phyloP scores from a whole-genome alignment of 345 rosid genomes.

The Euphorbia peplus region DNA sequence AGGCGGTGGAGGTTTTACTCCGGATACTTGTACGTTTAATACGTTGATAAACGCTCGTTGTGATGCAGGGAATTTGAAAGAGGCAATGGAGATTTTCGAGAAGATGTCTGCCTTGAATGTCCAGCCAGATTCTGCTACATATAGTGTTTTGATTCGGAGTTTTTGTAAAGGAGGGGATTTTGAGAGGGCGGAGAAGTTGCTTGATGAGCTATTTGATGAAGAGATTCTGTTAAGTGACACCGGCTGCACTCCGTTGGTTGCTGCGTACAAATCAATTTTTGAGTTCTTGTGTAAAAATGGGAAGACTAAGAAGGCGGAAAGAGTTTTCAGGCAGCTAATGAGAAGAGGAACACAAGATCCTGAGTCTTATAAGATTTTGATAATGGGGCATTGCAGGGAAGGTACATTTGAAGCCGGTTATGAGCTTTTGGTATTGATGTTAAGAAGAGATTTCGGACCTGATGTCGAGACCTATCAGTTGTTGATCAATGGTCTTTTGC shows the following conservation, averaged over 20 bases:
- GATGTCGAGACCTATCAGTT: slow-evolving; percentile 53
- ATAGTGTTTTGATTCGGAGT: slow-evolving; percentile 62
- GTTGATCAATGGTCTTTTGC: slow-evolving; percentile 57
- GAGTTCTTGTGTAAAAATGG: slow-evolving; percentile 67
- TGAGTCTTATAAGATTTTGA: slow-evolving; percentile 42
- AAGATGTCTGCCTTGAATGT: slow-evolving; percentile 48
- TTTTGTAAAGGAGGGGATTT: slow-evolving; percentile 56
- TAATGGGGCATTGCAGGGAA: slow-evolving; percentile 73
- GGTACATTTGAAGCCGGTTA: slow-evolving; percentile 53
- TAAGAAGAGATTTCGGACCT: slow-evolving; percentile 63
- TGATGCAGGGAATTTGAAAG: slow-evolving; percentile 51
- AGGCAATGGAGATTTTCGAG: slow-evolving; percentile 51
- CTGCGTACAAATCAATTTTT: slow-evolving; percentile 72
- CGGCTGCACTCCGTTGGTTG: slow-evolving; percentile 45
- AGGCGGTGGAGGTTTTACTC: slow-evolving; percentile 40
- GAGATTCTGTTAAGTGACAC: slow-evolving; percentile 15
- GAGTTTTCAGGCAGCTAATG: slow-evolving; percentile 73
- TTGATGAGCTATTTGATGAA: slow-evolving; percentile 47
- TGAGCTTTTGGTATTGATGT: slow-evolving; percentile 65
- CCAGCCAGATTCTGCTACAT: slow-evolving; percentile 73
- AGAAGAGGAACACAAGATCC: slow-evolving; percentile 83
- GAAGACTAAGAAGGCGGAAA: slow-evolving; percentile 64
- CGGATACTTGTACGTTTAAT: slow-evolving; percentile 76
- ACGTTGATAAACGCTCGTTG: slow-evolving; percentile 66
- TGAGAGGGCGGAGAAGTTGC: slow-evolving; percentile 57